Base-by-base conservation (phyloP, 2,329 filamentous ascomycete species). In the Rutstroemia sp. region DNA sequence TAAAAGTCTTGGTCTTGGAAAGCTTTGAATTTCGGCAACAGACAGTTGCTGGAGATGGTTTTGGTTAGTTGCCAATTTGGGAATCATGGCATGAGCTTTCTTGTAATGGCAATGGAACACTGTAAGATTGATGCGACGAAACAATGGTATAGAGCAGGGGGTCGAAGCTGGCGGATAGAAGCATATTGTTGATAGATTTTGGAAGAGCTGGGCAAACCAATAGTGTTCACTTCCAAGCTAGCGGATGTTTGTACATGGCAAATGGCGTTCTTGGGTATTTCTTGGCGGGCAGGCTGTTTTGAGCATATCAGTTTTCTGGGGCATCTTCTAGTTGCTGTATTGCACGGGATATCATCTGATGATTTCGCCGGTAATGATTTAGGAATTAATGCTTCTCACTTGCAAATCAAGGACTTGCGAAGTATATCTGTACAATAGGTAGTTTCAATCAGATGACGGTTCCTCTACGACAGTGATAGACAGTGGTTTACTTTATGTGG, bases 21-120 rank as follows among this genome's bases (percentile, higher is more conserved):
- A 62, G 23, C 18, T 51, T 56, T 49, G 45, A 37, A 51, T 48
- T 18, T 9, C 27, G 23, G 54, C 47, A 38, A 67, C 65, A 56
- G 39, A 61, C 48, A 66, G 49, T 54, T n/a, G 25, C 30, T 5
- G n/a, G 7, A 34, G 30, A 34, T 23, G 3, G 10, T 34, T 23
- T 30, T 50, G 50, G 53, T 21, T 34, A 50, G 34, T 12, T n/a
- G 25, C 19, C 27, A 37, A 34, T 30, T 50, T 37, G 45, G 16
- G 21, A 19, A 18, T 18, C 12, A 3, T 45, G 18, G n/a, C 21
- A 45, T 23, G 42, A 45, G 19, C 5, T 10, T 45, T 23, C 19
- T 45, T 30, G 25, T 44, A 19, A 42, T 34, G 39, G 9, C 25
- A 42, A 42, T 42, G 18, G 14, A 18, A 46, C 14, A 18, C 21